Conservation (phyloP, 495 filamentous ascomycete species). For the Apodospora peruviana region DNA sequence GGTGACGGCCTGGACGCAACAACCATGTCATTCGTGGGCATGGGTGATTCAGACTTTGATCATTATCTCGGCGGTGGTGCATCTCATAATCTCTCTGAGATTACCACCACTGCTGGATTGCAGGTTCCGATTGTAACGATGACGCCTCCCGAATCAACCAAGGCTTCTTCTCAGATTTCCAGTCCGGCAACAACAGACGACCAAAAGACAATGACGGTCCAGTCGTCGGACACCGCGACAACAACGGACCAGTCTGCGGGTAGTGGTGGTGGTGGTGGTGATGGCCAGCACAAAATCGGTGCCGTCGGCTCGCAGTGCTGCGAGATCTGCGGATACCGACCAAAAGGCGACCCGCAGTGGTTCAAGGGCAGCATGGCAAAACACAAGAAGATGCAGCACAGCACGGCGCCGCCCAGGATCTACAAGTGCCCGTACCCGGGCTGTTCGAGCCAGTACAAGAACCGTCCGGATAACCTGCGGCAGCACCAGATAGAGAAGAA, state of each 20-base stretch:
- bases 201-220: constrained; percentile 3
- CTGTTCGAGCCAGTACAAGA: constrained; percentile 44
- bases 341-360: constrained; percentile 47
- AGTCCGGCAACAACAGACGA: constrained; percentile 6
- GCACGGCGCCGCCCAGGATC: constrained; percentile 34
- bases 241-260: too few species aligned
- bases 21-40: not conserved
- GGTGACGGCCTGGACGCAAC: not conserved
- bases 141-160: not conserved
- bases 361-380: constrained; percentile 50
- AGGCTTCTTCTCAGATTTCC: not conserved
- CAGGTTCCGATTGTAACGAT: constrained; percentile 10
- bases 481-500: constrained; percentile 47
- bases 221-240: too few species aligned
- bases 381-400: constrained; percentile 45
- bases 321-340: constrained; percentile 44
- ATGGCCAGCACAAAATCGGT: constrained; percentile 25
- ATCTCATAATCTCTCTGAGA: constrained; percentile 1
- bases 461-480: constrained; percentile 43
- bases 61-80: not conserved
- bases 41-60: not conserved
- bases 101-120: not conserved
- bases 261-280: too few species aligned
- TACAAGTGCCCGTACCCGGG: constrained; percentile 44
- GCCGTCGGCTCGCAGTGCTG: constrained; percentile 36